Evolutionary conservation across 2,329 filamentous ascomycete species (phyloP).

Genomic region (Phaeosphaeria sp.): DNA sequence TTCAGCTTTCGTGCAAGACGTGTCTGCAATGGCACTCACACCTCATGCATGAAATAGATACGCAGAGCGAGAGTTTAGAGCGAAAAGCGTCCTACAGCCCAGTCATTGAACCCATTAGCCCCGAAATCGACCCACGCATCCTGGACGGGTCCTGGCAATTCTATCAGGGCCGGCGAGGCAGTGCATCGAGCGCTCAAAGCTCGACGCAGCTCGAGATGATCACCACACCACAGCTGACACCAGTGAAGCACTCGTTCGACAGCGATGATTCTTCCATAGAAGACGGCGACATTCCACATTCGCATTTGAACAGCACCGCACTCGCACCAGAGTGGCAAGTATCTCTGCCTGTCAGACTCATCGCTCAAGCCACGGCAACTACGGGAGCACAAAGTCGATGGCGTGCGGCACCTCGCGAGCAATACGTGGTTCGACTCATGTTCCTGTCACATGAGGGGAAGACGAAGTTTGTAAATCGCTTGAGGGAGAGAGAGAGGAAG

Average conservation of each 20-base stretch:
- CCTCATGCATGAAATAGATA: not conserved
- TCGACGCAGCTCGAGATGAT: not conserved
- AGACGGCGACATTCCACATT: too few species aligned
- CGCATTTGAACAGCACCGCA: not conserved
- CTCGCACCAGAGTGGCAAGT: not conserved
- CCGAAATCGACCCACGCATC: slow-evolving; percentile 7
- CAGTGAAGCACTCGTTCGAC: not conserved
- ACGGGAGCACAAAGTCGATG: not conserved
- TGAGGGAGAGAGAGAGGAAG: slow-evolving; percentile 4
- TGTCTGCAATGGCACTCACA: slow-evolving; percentile 22
- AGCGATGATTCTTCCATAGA: not conserved
- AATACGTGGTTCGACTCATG: not conserved
- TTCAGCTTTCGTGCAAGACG: slow-evolving; percentile 16
- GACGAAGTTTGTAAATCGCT: slow-evolving; percentile 1
- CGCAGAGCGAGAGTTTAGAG: not conserved
- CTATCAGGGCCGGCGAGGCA: not conserved
- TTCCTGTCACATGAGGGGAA: slow-evolving; percentile 7
- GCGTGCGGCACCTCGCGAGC: not conserved
- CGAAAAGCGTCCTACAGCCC: not conserved
- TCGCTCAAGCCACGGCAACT: not conserved
- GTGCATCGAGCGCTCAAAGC: not conserved
- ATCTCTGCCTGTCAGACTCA: not conserved
- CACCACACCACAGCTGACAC: slow-evolving; percentile 1
- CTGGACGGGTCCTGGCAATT: slow-evolving; percentile 4
- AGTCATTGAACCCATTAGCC: not conserved